These are phyloP conservation scores for Fusarium stilboides DNA, from an alignment of 2,329 filamentous ascomycete species.

Conservation along the genomic window DNA sequence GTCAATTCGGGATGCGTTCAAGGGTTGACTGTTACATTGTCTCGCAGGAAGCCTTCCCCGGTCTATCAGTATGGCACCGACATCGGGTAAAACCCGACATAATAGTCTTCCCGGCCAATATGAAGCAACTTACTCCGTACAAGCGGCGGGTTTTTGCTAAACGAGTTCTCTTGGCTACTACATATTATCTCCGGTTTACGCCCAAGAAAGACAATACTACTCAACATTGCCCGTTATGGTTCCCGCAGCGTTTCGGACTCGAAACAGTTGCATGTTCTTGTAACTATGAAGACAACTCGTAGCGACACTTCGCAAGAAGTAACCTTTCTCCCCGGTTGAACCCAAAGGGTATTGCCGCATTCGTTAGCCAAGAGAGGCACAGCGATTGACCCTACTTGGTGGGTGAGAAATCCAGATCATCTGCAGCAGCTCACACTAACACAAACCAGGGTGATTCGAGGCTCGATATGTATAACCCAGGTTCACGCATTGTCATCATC, in stretches of 20 bases:
- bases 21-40: slow-evolving; percentile 31
- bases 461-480: slow-evolving; percentile 7
- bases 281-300: not conserved
- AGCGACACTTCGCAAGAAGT: not conserved
- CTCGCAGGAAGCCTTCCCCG: slow-evolving; percentile 20
- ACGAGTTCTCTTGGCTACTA: slow-evolving; percentile 11
- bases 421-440: slow-evolving; percentile 5
- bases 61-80: slow-evolving; percentile 9
- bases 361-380: slow-evolving; percentile 11
- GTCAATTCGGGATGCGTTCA: slow-evolving; percentile 25
- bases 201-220: not conserved
- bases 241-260: slow-evolving; percentile 11
- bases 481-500: slow-evolving; percentile 6
- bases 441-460: slow-evolving; percentile 7
- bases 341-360: not conserved
- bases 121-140: slow-evolving; percentile 1
- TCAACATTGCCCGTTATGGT: not conserved
- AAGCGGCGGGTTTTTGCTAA: not conserved
- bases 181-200: not conserved
- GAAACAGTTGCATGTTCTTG: slow-evolving; percentile 19
- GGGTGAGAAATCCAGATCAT: slow-evolving; percentile 14
- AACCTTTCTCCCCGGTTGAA: not conserved
- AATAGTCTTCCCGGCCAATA: slow-evolving; percentile 4
- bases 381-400: slow-evolving; percentile 6
- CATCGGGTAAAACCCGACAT: slow-evolving; percentile 19